Evolutionary conservation across 2,329 filamentous ascomycete species (phyloP).

Genomic region (Intubia oerlemansii): DNA sequence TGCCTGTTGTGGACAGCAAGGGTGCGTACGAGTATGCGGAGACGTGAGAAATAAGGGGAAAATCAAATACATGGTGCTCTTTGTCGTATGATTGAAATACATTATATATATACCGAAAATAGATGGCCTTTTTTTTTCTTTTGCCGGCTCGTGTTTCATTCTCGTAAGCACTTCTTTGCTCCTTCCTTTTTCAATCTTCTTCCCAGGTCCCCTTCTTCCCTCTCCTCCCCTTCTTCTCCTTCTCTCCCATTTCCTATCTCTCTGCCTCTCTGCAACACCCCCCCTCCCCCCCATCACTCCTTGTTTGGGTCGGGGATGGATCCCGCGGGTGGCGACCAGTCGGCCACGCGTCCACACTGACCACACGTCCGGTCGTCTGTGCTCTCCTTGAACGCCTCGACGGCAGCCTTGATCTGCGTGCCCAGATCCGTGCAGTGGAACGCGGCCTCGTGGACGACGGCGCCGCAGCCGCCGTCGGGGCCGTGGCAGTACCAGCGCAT

Average conservation of each 20-base stretch:
- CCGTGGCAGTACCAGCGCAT: conserved; percentile 66
- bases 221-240: neutral
- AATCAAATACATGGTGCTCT: too few species aligned
- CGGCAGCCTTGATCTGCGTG: conserved; percentile 82
- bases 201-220: neutral
- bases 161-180: neutral
- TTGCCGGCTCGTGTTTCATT: too few species aligned
- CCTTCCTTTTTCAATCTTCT: neutral
- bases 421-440: conserved; percentile 85
- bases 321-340: conserved; percentile 37
- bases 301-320: conserved; percentile 38
- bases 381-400: conserved; percentile 54
- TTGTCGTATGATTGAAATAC: too few species aligned
- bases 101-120: conserved; percentile 1
- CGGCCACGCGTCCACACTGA: conserved; percentile 44
- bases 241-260: too few species aligned
- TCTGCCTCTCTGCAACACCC: too few species aligned
- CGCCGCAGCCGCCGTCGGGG: conserved; percentile 31
- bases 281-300: conserved; percentile 12
- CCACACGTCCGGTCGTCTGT: conserved; percentile 52
- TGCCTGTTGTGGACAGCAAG: conserved; percentile 59
- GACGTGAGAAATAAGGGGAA: conserved; percentile 32
- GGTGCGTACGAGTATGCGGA: conserved; percentile 58
- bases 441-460: conserved; percentile 61
- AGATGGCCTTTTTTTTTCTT: too few species aligned